These are phyloP conservation scores for Umbelopsis sp. DNA, from an alignment of 371 early-diverging fungal genomes.

Conservation along the genomic window DNA sequence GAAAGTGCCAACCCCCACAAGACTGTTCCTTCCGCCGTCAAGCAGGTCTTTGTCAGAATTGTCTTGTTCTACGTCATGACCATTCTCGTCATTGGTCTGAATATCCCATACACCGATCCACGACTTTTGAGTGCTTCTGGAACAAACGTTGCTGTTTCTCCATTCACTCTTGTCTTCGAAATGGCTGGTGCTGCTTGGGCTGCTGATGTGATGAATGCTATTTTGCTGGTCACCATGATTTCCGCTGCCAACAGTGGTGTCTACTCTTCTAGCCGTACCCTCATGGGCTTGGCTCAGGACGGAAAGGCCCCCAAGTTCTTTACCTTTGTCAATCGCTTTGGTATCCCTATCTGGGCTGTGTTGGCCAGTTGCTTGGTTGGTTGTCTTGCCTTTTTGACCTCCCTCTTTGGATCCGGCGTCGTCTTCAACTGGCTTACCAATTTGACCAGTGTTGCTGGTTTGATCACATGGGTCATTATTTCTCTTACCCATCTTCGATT, in stretches of 20 bases:
- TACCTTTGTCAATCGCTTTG: constrained; percentile 55
- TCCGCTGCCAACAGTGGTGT: constrained; percentile 84
- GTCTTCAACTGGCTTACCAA: constrained; percentile 78
- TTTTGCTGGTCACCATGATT: constrained; percentile 73
- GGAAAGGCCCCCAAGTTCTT: constrained; percentile 73
- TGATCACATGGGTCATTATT: constrained; percentile 85
- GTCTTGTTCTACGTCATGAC: constrained; percentile 75
- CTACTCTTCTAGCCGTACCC: constrained; percentile 75
- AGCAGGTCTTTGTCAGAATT: constrained; percentile 77
- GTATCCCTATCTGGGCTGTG: constrained; percentile 69
- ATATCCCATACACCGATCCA: constrained; percentile 66
- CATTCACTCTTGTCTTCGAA: constrained; percentile 76
- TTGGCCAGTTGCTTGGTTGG: constrained; percentile 62
- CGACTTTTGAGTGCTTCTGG: constrained; percentile 50
- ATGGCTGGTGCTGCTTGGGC: constrained; percentile 71
- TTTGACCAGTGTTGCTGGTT: constrained; percentile 76
- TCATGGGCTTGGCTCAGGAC: constrained; percentile 70
- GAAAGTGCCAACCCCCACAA: constrained; percentile 73
- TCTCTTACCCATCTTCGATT: constrained; percentile 81
- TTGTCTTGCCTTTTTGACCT: constrained; percentile 62
- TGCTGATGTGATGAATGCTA: constrained; percentile 79
- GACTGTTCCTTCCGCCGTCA: constrained; percentile 76
- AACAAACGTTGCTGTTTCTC: constrained; percentile 59
- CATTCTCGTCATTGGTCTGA: constrained; percentile 74
- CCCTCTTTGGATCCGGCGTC: constrained; percentile 61